These are phyloP conservation scores for Dovyalis caffra DNA, from an alignment of 345 rosid genomes.

Conservation along the genomic window DNA sequence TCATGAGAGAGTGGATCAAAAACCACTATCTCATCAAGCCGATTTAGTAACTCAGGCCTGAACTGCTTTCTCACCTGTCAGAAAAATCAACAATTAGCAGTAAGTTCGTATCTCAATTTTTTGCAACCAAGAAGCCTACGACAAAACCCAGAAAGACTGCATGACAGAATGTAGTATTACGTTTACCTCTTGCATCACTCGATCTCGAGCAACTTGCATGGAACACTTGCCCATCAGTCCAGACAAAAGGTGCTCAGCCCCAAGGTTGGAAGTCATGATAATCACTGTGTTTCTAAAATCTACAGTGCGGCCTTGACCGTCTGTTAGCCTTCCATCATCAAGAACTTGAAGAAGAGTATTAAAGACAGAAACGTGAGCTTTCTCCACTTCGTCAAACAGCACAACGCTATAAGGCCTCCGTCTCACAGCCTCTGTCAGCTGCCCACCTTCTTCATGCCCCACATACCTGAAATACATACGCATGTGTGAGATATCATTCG, in stretches of 20 bases:
- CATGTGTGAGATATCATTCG: not conserved
- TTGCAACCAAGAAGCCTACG: too few relatives aligned
- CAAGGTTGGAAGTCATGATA: conserved; percentile 93
- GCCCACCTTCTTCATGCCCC: conserved; percentile 97
- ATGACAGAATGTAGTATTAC: not conserved
- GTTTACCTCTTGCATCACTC: conserved; percentile 75
- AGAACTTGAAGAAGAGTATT: conserved; percentile 91
- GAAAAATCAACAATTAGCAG: not conserved
- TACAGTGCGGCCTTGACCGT: conserved; percentile 90
- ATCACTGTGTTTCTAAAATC: conserved; percentile 80
- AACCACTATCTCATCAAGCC: conserved; percentile 87
- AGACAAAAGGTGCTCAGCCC: conserved; percentile 77
- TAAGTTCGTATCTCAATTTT: not conserved
- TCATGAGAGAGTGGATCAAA: conserved; percentile 93
- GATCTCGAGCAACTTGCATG: conserved; percentile 78
- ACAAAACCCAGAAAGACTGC: too few relatives aligned
- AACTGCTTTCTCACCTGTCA: conserved; percentile 72
- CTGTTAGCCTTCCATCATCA: conserved; percentile 88
- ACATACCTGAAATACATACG: conserved; percentile 50
- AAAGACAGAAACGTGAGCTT: conserved; percentile 84
- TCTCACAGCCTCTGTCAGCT: conserved; percentile 87
- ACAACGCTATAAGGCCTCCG: conserved; percentile 81
- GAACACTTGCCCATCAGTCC: conserved; percentile 69
- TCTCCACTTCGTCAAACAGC: conserved; percentile 91
- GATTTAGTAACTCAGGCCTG: conserved; percentile 77